Base-by-base conservation (phyloP, 2,329 filamentous ascomycete genomes). In the Monilinia vaccinii-corymbosi region DNA sequence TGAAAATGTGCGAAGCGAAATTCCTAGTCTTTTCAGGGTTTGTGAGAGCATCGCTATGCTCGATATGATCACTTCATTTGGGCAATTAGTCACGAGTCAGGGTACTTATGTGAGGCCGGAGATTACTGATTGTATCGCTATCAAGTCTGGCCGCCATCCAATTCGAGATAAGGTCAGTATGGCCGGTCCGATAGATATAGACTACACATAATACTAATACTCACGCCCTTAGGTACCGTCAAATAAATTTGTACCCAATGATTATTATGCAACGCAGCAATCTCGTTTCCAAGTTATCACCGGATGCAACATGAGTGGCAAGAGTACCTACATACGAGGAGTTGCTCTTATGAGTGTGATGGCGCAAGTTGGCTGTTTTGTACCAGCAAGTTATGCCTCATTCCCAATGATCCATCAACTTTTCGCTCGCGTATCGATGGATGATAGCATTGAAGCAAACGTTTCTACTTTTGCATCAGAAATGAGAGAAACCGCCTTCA, bases 281-380 rank as follows among this genome's bases (percentile, higher is more conserved):
- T 85, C 85, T 40, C 84, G 92, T 1, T 96, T 97, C 68, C 92
- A 97, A 65, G 88, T 97, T 63, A 86, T 99, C 64, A 97, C 93
- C 0, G 93, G 94, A 4, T 95, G 90, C 72, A 99, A 99, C 68
- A 99, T 99, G 94, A 96, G 91, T 67, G 94, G 92, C 0, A 99
- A 97, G 72, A 96, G 89, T 64, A 99, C 92, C 0, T 97, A 97
- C 69, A 96, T 97, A 63, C 85, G 91, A 53, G 87, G 88, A 1
- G 79, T 96, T 28, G 89, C 93, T 0, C 76, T 99, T 36, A 83
- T 95, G 70, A 84, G 88, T 48, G 85, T 99, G 61, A 97, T 99
- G 91, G 91, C 91, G 0, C 94, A 99, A 69, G 85, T 97, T 56
- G 93, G 92, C 3, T 89, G 85, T 67, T 97, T 95, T 71, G 87